Evolutionary conservation across 139 green algal species (phyloP).

Genomic region (Spirogloea muscicola): DNA sequence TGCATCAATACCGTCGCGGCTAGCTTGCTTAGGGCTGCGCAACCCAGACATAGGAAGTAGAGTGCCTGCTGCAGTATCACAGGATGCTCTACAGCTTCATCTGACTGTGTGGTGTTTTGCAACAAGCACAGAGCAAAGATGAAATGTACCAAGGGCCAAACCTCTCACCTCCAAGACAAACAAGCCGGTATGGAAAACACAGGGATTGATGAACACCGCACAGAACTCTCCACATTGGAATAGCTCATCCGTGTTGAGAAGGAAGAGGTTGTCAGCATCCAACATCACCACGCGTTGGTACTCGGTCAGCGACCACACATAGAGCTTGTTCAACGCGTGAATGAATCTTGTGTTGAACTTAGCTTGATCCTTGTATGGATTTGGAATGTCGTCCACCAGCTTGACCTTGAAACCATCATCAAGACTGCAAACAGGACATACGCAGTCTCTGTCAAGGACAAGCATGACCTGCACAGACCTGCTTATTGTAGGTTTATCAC

Average conservation of each 20-base stretch:
- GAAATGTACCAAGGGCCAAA: neutral
- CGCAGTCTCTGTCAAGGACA: too few species aligned
- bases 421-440: neutral
- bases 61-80: neutral
- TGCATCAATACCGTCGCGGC: neutral
- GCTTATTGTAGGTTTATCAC: too few species aligned
- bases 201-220: slow-evolving; percentile 41
- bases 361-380: slow-evolving; percentile 4
- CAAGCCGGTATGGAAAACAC: slow-evolving; percentile 34
- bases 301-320: slow-evolving; percentile 28
- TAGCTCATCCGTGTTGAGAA: slow-evolving; percentile 40
- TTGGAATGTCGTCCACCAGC: slow-evolving; percentile 22
- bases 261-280: slow-evolving; percentile 33
- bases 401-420: slow-evolving; percentile 30
- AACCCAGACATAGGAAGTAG: neutral
- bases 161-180: slow-evolving; percentile 5
- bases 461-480: neutral
- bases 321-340: slow-evolving; percentile 38
- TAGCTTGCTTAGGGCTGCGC: neutral
- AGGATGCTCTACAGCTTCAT: neutral
- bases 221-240: slow-evolving; percentile 46
- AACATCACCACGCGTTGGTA: slow-evolving; percentile 42
- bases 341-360: slow-evolving; percentile 21
- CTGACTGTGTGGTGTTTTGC: neutral
- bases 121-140: too few species aligned